Evolutionary conservation across 176 grass and related monocot genomes (phyloP), one percentile per base, ranked within the genome.

Genomic region (Bolboschoenus planiculmis): DNA sequence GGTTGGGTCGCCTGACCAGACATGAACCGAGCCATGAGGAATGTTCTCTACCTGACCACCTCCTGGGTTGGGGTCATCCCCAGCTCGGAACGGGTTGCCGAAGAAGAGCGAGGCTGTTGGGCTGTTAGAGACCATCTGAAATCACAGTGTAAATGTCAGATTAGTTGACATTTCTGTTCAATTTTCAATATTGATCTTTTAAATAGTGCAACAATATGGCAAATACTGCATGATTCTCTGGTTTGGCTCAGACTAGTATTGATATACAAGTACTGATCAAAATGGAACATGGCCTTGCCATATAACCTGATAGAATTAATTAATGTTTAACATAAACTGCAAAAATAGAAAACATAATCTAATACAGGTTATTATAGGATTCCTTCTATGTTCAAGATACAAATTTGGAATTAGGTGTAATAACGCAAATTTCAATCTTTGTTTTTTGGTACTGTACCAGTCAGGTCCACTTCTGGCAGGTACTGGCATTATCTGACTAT

Each of bases 21-120:
- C 11, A 73, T 92, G 90, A 5, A 92, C 82, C 2, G 68, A 44
- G 30, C 37, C 56, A n/a, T 92, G 90, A 39, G 87, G 87, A 53
- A 72, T 44, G 5, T 66, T 15, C 85, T 92, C 90, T 3, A 92
- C 7, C 42, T 72, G 34, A 2, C 90, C 83, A 0, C 60, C 60
- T 3, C 90, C 87, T 0, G 87, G 85, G 70, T 85, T 56, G 0
- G 87, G 77, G 27, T 74, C 0, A 31, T 87, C 82, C 0, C 87
- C 90, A 2, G 85, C 87, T 3, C 70, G 90, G 85, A 89, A 92
- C 0, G 90, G 46, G 13, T 34, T 53, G 1, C 90, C 90, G 15
- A 87, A 36, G 78, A 88, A 91, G 59, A 91, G 36, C 18, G 56
- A 34, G 37, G 78, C 44, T 75, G 51, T 85, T 56, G 77, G 64